Base-by-base conservation (phyloP, 495 filamentous ascomycete species). In the Aspergillus cristatus region DNA sequence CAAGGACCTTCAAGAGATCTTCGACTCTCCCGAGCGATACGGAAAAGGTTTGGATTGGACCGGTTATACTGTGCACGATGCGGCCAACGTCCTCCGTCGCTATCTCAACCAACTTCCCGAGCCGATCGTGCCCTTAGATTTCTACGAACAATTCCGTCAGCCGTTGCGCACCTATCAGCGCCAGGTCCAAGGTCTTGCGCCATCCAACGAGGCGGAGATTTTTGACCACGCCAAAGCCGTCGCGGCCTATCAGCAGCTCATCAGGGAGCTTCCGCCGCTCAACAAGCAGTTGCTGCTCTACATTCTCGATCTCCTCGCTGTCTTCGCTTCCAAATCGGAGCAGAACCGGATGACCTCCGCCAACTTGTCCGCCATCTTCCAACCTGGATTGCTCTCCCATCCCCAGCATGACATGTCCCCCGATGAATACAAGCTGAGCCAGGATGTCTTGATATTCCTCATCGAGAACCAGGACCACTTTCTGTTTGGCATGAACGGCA, bases 51-150 rank as follows among this genome's bases (percentile, higher is more conserved):
- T 97, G 29, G 84, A 96, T 52, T 99, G 91, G 91, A 81, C 84
- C 32, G 91, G 91, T 12, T 99, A 95, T 62, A 99, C 93, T 1
- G 91, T 99, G 12, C 91, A 99, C 62, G 91, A 99, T 75, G 91
- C 91, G 13, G 91, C 91, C 48, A 97, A 96, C 51, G 90, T 99
- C 33, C 75, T 99, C 28, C 79, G 93, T 38, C 79, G 91, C 42
- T 99, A 97, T 53, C 71, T 99, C 38, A 97, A 96, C 58, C 83
- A 91, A 53, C 68, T 99, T 13, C 91, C 71, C 4, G 90, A 99
- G 56, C 91, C 91, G 1, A 95, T 99, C 43, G 89, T 99, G 12
- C 91, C 91, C 2, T 67, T 96, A 30, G 84, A 95, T 50, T 84
- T 95, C 41, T 99, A 99, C 57, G 82, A 88, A 45, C 72, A 75